A percentile compares a stretch with the other conserved stretches of the same genome.
Evolutionary conservation across 2,329 filamentous ascomycete genomes (phyloP).

Genomic region (Botrytis galanthina): DNA sequence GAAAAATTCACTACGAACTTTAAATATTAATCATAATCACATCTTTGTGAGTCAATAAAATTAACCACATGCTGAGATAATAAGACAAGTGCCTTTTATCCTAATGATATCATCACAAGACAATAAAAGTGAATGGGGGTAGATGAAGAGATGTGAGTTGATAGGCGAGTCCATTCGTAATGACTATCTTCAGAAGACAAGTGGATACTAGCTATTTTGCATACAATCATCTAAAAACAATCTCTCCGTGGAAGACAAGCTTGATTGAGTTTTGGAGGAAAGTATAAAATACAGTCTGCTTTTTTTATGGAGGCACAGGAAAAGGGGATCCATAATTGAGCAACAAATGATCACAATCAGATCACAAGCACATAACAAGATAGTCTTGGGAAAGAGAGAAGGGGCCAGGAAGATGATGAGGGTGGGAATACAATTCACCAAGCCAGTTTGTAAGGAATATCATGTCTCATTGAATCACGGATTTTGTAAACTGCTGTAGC

Average conservation of each 20-base stretch:
- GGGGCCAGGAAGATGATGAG: not conserved
- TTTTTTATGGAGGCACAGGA: not conserved
- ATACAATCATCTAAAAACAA: not conserved
- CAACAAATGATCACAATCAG: not conserved
- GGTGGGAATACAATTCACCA: not conserved
- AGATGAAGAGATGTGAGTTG: not conserved
- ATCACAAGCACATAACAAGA: not conserved
- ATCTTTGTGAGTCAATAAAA: not conserved
- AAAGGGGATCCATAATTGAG: not conserved
- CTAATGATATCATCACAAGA: not conserved
- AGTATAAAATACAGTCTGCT: not conserved
- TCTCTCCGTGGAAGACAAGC: not conserved
- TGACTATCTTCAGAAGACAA: not conserved
- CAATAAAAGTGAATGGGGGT: not conserved
- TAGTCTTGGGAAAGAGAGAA: not conserved
- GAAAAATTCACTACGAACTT: not conserved
- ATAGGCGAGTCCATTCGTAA: fast-evolving
- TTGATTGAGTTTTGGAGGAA: not conserved
- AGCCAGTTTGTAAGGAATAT: not conserved
- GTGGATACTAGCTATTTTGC: not conserved
- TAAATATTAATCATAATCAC: not conserved
- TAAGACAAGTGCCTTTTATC: not conserved
- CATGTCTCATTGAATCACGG: not conserved
- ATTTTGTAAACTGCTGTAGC: not conserved
- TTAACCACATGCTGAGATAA: too few relatives aligned